Base-by-base conservation (phyloP, 2,329 filamentous ascomycete genomes). In the Hypoxylon sp. region DNA sequence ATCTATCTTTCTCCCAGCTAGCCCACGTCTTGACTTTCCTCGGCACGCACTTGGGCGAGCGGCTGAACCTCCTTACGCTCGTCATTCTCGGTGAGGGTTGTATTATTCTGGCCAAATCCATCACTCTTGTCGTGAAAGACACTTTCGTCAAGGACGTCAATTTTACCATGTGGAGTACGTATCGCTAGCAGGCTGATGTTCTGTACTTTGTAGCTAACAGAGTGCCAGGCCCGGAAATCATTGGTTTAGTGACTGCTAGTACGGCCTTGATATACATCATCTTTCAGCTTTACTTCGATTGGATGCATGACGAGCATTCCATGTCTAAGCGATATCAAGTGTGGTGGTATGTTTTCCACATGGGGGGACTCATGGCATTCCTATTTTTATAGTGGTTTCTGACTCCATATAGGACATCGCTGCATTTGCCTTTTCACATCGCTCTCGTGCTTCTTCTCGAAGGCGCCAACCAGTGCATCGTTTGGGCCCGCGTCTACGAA, bases 31-130 rank as follows among this genome's bases (percentile, higher is more conserved):
- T 90, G 44, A 86, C 85, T 56, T 88, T 90, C 71, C 83, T 87
- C 64, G 81, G 85, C 56, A 90, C 87, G 0, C 87, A 90, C 72
- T 73, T 90, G 57, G 87, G 88, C 72, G 86, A 88, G 70, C 82
- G 89, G 7, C 84, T 90, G 81, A 85, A 84, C 20, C 79, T 90
- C 3, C 79, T 90, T 56, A 90, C 88, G 0, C 80, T 90, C 50
- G 89, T 90, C 62, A 87, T 91, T 58, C 83, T 90, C 60, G 88
- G 88, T 13, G 88, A 90, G 70, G 87, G 69, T n/a, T 84, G 88
- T 15, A 87, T 89, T 39, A 83, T 85, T n/a, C 78, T 89, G 6
- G 76, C 77, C 1, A 76, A 79, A 58, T 79, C 79, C 34, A 84
- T 89, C 17, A 84, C 83, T 41, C 83, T 80, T 0, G 77, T 84